Evolutionary conservation across 495 filamentous ascomycete species (phyloP), one percentile per base, ranked within the genome.

Genomic region (Arthonia radiata): DNA sequence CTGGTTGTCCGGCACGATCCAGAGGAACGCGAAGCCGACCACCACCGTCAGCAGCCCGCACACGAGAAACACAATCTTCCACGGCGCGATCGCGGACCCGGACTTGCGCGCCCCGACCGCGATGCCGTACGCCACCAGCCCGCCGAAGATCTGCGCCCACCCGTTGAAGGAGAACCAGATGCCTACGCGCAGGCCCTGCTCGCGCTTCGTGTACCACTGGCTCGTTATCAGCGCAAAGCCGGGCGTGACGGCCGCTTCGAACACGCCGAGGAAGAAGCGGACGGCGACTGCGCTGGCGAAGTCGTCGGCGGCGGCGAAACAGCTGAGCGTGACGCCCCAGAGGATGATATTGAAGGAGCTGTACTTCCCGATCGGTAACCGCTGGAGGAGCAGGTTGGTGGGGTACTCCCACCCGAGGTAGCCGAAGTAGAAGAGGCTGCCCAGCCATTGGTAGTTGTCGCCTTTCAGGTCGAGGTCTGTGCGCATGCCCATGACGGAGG

Each of bases 361-460:
- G 33, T 66, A 69, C 35, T 67, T 69, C 4, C 59, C 64, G 6
- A 69, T 37, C 3, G 64, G 65, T 1, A 68, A 39, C 2, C 53
- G 52, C 34, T 68, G 62, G 9, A 70, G 54, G 5, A 73, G 53
- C 17, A 57, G 52, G 26, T 59, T 65, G 16, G 64, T 67, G 1
- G 64, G 64, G 37, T 66, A 71, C 37, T 71, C 66, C 53, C 57
- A 67, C 6, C 55, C 53, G n/a, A 71, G 52, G 67, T 74, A 71
- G 14, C 71, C 71, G 35, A 80, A 77, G 48, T 78, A 79, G 49
- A 80, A 79, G 39, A 77, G 52, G 1, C 68, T 76, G 0, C 69
- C 76, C 11, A 72, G 71, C 73, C 71, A 78, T 0, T 64, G 70
- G 39, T 64, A 57, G 27, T 58, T 36, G 35, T 62, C 54, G 4